These are phyloP conservation scores for Patellaria atrata DNA, from an alignment of 495 filamentous ascomycete species.

Conservation along the genomic window DNA sequence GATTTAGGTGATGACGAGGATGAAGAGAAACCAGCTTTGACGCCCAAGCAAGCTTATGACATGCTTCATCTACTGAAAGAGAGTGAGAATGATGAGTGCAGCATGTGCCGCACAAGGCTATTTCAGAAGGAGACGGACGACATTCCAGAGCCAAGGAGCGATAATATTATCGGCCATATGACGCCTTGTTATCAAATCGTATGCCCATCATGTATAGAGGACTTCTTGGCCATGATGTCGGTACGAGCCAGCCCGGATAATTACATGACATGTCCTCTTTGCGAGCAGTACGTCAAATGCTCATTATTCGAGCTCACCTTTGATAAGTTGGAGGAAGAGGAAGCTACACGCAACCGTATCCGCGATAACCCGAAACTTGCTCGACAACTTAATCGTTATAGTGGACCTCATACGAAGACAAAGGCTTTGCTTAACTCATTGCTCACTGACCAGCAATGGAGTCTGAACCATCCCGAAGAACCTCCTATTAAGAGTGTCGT, in stretches of 20 bases:
- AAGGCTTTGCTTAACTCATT: constrained; percentile 59
- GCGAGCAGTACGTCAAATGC: constrained; percentile 42
- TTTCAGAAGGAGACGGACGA: constrained; percentile 28
- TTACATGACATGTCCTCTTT: constrained; percentile 47
- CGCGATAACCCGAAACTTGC: constrained; percentile 38
- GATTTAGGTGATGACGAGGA: constrained; percentile 66
- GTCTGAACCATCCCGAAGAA: constrained; percentile 39
- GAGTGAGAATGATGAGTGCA: constrained; percentile 54
- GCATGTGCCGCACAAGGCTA: constrained; percentile 46
- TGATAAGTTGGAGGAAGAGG: constrained; percentile 43
- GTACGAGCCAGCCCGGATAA: constrained; percentile 25
- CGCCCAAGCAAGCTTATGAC: constrained; percentile 58
- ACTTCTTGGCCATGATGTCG: constrained; percentile 31
- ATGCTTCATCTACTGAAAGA: constrained; percentile 71
- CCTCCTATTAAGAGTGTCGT: constrained; percentile 77
- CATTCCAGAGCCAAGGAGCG: constrained; percentile 37
- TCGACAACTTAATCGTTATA: constrained; percentile 54
- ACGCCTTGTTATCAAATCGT: constrained; percentile 72
- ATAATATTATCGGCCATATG: constrained; percentile 59
- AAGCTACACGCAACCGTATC: constrained; percentile 34
- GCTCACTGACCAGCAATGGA: constrained; percentile 42
- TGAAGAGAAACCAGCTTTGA: constrained; percentile 36
- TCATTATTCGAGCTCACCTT: constrained; percentile 52
- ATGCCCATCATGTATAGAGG: constrained; percentile 56
- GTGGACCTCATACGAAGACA: constrained; percentile 83